Evolutionary conservation across 495 filamentous ascomycete species (phyloP), one percentile per base, ranked within the genome.

Genomic region (Cairneyella variabilis): DNA sequence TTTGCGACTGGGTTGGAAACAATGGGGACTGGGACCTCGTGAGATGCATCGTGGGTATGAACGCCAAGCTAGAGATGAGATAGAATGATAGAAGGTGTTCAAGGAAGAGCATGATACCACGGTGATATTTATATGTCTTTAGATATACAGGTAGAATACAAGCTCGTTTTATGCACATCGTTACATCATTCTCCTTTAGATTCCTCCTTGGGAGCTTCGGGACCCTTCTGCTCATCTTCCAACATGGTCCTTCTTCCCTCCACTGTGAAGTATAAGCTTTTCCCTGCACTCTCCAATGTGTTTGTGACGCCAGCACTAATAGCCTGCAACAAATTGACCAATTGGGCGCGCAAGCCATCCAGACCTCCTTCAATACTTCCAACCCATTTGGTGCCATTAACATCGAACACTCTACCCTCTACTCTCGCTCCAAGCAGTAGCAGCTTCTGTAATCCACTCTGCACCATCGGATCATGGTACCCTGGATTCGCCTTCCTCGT

Each of bases 21-120:
- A 76, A 86, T 56, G 93, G 89, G 0, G 89, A 98, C 70, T 98
- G 95, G 95, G 91, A 96, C 69, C 72, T 97, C 16, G 84, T 95
- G 36, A 81, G 88, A 60, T 85, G 88, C 67, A 84, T 96, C 63
- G 86, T 97, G 5, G 91, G 89, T 14, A 91, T 93, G 89, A 98
- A 98, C 65, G 82, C 82, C 17, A 86, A 77, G 61, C 65, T 95
- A 63, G 76, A 83, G 62, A 64, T 85, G 64, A 56, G 39, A 34
- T 50, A 56, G 37, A 57, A 34, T n/a, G n/a, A n/a, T n/a, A 21
- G 17, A 28, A 10, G 12, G 22, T 42, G 8, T 43, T 44, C 26
- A 11, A 34, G 40, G 2, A 4, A 26, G 28, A 25, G 25, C 21
- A 46, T 52, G 32, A 43, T 18, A 30, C 34, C 20, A 41, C 38